These are phyloP conservation scores for Arctostaphylos glauca DNA, from an alignment of 148 eudicot genomes.

Conservation along the genomic window DNA sequence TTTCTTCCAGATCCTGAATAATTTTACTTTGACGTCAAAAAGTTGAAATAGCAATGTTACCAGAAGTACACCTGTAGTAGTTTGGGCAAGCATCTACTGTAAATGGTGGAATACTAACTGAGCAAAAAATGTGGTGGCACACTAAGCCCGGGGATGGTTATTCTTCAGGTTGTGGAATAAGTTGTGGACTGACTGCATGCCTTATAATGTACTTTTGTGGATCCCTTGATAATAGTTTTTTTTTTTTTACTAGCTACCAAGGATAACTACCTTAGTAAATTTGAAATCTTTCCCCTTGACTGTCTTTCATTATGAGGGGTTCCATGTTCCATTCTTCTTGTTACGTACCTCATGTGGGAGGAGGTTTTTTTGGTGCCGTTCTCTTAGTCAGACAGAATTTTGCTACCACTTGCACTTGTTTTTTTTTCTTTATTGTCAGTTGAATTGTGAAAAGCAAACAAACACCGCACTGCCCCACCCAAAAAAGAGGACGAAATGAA, in stretches of 20 bases:
- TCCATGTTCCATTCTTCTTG: not conserved
- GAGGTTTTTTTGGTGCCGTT: not conserved
- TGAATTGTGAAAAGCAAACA: not conserved
- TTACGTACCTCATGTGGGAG: too few relatives aligned
- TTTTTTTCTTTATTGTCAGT: not conserved
- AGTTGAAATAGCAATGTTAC: not conserved
- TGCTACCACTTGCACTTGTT: not conserved
- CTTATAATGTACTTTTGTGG: not conserved
- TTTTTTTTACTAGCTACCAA: not conserved
- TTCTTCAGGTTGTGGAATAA: not conserved
- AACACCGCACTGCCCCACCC: not conserved
- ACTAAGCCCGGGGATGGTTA: not conserved
- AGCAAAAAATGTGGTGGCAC: not conserved
- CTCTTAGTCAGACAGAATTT: not conserved
- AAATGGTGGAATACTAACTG: not conserved
- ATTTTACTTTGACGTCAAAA: not conserved
- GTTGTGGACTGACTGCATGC: not conserved
- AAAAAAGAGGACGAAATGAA: not conserved
- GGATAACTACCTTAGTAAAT: not conserved
- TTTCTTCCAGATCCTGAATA: not conserved
- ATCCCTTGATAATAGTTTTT: not conserved
- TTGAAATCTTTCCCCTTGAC: constrained; percentile 2
- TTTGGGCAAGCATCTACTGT: not conserved
- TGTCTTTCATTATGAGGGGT: not conserved
- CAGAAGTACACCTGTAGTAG: not conserved